These are phyloP conservation scores for Entonaema liquescens DNA, from an alignment of 495 filamentous ascomycete genomes.

Conservation along the genomic window DNA sequence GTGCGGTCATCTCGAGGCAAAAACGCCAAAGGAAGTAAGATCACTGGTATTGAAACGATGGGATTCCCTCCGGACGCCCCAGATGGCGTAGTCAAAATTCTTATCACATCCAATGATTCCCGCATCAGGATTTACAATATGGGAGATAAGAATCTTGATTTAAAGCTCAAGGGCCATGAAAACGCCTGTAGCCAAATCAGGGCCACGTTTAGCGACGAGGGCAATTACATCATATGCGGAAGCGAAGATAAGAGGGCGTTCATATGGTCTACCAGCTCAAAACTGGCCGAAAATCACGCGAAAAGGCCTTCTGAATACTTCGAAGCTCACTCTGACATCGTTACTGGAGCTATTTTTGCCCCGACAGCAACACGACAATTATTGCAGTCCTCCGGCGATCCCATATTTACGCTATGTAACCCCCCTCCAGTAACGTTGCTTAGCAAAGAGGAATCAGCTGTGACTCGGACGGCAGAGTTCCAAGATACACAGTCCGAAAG, in stretches of 20 bases:
- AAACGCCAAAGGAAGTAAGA: constrained; percentile 96
- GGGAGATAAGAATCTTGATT: constrained; percentile 80
- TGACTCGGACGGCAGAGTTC: constrained; percentile 43
- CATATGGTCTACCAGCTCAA: constrained; percentile 77
- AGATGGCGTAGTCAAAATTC: constrained; percentile 79
- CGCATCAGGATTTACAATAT: constrained; percentile 91
- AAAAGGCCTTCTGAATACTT: constrained; percentile 86
- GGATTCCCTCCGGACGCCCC: constrained; percentile 61
- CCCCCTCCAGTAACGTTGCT: constrained; percentile 89
- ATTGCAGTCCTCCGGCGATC: constrained; percentile 83
- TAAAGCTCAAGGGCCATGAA: constrained; percentile 92
- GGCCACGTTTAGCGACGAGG: constrained; percentile 88
- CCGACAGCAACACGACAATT: constrained; percentile 80
- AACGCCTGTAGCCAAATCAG: constrained; percentile 93
- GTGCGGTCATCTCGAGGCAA: constrained; percentile 88
- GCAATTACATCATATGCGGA: constrained; percentile 87
- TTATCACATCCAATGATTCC: constrained; percentile 96
- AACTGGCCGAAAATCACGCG: constrained; percentile 73
- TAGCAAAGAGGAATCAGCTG: constrained; percentile 70
- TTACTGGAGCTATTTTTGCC: constrained; percentile 86
- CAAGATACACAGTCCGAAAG: constrained; percentile 49
- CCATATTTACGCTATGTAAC: constrained; percentile 95
- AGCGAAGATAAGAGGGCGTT: constrained; percentile 91
- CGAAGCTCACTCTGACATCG: constrained; percentile 86
- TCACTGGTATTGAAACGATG: constrained; percentile 91